Evolutionary conservation across 345 rosid genomes (phyloP).

Genomic region (Durio zibethinus): DNA sequence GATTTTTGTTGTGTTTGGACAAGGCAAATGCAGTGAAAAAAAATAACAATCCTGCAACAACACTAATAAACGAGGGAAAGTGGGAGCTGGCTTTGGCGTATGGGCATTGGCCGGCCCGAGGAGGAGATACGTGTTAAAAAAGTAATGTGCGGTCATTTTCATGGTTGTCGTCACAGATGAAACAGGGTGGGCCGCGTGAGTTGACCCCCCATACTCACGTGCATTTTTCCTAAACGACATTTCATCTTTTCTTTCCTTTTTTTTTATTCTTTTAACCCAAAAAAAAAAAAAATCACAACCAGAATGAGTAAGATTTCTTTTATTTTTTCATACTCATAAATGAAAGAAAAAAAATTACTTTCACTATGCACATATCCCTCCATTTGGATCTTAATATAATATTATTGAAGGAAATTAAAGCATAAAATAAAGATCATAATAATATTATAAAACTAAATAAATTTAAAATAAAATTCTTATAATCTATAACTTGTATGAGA

Average conservation of each 20-base stretch:
- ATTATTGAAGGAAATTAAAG: not conserved
- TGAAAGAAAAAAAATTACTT: too few species aligned
- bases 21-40: too few species aligned
- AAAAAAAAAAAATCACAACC: too few species aligned
- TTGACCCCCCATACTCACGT: constrained; percentile 6
- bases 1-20: too few species aligned
- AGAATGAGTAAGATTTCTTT: too few species aligned
- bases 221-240: not conserved
- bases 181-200: not conserved
- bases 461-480: not conserved
- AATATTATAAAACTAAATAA: not conserved
- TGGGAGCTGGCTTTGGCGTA: too few species aligned
- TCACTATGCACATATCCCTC: too few species aligned
- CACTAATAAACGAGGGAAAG: too few species aligned
- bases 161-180: not conserved
- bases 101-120: too few species aligned
- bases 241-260: not conserved
- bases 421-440: not conserved
- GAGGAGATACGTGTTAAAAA: not conserved
- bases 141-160: not conserved
- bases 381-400: not conserved
- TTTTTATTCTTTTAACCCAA: too few species aligned
- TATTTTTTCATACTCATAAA: too few species aligned
- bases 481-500: not conserved
- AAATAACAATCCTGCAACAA: too few species aligned